Evolutionary conservation across 805 yeast genomes (phyloP), one percentile per base, ranked within the genome.

Genomic region (Maudiozyma barnettii): DNA sequence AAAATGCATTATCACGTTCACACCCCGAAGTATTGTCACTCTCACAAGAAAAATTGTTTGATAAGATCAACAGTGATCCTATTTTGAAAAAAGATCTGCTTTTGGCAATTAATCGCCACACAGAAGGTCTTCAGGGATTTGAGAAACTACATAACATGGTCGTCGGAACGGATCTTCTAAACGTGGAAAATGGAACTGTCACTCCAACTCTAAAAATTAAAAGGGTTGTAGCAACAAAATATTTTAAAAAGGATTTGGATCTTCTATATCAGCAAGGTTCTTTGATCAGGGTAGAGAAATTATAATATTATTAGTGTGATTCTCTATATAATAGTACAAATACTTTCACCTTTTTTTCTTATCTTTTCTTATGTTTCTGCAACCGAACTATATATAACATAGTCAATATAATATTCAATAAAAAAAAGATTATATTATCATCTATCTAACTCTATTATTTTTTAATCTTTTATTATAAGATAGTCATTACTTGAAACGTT

Each of bases 151-250:
- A 77, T 60, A 82, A 82, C 53, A 53, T 78, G 29, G 55, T 61
- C 31, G 61, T 81, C 31, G 76, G 65, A 41, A 49, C 78, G 43
- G 86, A 82, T 54, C 86, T 88, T 5, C 66, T 82, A 52, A 78
- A 71, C 35, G 66, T 79, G n/a, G 79, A 74, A 42, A 78, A 79
- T 49, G 81, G 78, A 43, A 75, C 77, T 2, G 61, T 83, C 33
- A 83, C 91, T 2, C 90, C 90, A 36, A 83, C 90, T 4, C 56
- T 78, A 52, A 78, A 78, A 61, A 63, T 78, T 45, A 77, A 77
- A 60, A 67, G 85, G 49, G 64, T 72, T 1, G 66, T 68, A 23
- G 79, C 81, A 0, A 70, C 70, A 38, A 69, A 70, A 56, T 65
- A 62, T 33, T 78, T 73, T 56, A 58, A 63, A 39, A 53, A 58